Conservation (phyloP, 2,329 filamentous ascomycete species). For the Hymenoscyphus scutula region DNA sequence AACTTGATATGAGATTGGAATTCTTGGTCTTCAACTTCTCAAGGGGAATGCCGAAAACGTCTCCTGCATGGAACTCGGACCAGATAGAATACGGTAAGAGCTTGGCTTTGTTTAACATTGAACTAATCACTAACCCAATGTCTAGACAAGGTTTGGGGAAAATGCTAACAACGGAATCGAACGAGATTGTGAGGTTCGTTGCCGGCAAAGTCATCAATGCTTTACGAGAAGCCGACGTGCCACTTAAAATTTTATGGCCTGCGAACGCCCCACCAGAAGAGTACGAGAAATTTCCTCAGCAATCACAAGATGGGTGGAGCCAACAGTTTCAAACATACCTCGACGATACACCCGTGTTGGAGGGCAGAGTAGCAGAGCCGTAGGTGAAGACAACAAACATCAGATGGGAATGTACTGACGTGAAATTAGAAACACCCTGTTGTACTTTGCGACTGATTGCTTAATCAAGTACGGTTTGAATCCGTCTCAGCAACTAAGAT, state of each 20-base stretch:
- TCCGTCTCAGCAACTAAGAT: background rate
- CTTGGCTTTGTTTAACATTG: background rate
- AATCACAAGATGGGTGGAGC: slow-evolving; percentile 27
- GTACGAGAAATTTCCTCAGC: slow-evolving; percentile 27
- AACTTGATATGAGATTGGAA: slow-evolving; percentile 27
- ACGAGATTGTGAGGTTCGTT: slow-evolving; percentile 31
- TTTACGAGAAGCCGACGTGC: slow-evolving; percentile 15
- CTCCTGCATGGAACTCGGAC: slow-evolving; percentile 18
- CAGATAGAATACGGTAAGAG: slow-evolving; percentile 28
- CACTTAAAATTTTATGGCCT: slow-evolving; percentile 27
- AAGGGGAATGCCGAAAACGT: slow-evolving; percentile 21
- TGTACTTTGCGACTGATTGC: slow-evolving; percentile 6
- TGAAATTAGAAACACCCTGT: background rate
- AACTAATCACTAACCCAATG: slow-evolving; percentile 7
- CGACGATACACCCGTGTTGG: slow-evolving; percentile 10
- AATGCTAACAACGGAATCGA: slow-evolving; percentile 24
- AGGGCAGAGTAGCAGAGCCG: background rate
- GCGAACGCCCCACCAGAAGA: slow-evolving; percentile 9
- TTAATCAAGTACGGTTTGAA: background rate
- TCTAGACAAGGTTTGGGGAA: slow-evolving; percentile 26
- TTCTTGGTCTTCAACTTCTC: slow-evolving; percentile 31
- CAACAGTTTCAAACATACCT: slow-evolving; percentile 26
- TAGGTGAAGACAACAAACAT: background rate
- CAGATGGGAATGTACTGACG: background rate
- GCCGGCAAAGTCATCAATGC: slow-evolving; percentile 27